These are phyloP conservation scores for Corchorus capsularis DNA, from an alignment of 345 rosid genomes.

Conservation along the genomic window DNA sequence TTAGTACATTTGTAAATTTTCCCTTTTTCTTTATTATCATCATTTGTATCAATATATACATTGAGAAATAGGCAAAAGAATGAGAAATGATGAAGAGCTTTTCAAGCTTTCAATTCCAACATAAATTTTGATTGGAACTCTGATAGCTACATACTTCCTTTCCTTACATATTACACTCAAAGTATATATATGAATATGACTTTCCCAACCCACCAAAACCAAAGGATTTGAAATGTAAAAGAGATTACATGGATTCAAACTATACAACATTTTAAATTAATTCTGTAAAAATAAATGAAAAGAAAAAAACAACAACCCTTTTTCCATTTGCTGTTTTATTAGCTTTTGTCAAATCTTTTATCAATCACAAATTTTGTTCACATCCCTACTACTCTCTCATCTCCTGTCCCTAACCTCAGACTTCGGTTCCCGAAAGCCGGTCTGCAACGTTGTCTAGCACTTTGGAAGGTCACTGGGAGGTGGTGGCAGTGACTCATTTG, in stretches of 20 bases:
- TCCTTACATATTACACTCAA: conserved; percentile 1
- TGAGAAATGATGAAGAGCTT: background rate
- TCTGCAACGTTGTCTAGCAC: conserved; percentile 35
- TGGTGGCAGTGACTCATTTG: conserved; percentile 56
- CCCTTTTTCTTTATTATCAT: too few species aligned
- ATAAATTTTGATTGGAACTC: background rate
- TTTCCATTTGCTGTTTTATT: conserved; percentile 8
- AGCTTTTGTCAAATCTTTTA: background rate
- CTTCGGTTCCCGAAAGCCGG: conserved; percentile 16
- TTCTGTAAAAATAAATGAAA: background rate
- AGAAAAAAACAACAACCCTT: background rate
- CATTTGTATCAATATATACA: background rate
- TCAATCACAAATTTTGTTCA: background rate
- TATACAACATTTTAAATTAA: background rate
- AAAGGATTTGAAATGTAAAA: background rate
- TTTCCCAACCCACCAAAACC: background rate
- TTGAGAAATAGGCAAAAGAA: background rate
- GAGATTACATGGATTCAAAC: conserved; percentile 8
- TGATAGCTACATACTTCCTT: background rate
- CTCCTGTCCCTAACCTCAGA: conserved; percentile 1
- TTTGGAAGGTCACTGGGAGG: conserved; percentile 83
- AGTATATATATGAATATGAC: background rate
- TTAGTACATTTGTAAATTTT: too few species aligned
- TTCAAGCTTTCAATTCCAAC: background rate
- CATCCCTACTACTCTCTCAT: background rate